Conservation (phyloP, 495 filamentous ascomycete genomes). For the Hyaloscypha hepaticicola region DNA sequence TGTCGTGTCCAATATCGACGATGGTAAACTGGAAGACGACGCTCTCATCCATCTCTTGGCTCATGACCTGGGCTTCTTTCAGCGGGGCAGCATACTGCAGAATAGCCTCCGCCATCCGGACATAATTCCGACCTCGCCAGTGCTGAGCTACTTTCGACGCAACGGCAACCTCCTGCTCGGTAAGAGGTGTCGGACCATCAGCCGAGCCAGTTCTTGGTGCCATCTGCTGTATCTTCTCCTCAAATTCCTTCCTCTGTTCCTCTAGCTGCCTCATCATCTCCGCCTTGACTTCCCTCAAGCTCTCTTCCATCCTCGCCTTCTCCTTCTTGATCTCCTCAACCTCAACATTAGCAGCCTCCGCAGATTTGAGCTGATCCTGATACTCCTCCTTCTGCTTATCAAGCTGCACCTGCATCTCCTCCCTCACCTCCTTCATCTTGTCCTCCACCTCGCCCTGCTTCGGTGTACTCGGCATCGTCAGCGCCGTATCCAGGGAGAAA, state of each 20-base stretch:
- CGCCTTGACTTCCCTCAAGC: slow-evolving; percentile 70
- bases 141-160: slow-evolving; percentile 64
- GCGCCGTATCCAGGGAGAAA: slow-evolving; percentile 89
- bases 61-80: slow-evolving; percentile 98
- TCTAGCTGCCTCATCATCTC: slow-evolving; percentile 83
- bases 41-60: slow-evolving; percentile 90
- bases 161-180: slow-evolving; percentile 65
- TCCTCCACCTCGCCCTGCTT: slow-evolving; percentile 73
- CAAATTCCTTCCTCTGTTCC: slow-evolving; percentile 72
- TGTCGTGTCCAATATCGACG: slow-evolving; percentile 81
- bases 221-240: slow-evolving; percentile 63
- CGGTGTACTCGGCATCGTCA: slow-evolving; percentile 93
- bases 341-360: slow-evolving; percentile 75
- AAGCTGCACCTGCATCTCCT: slow-evolving; percentile 85
- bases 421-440: slow-evolving; percentile 67
- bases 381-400: slow-evolving; percentile 86
- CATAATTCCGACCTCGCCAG: slow-evolving; percentile 84
- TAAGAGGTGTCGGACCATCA: slow-evolving; percentile 54
- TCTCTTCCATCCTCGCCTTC: slow-evolving; percentile 85
- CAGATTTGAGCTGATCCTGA: slow-evolving; percentile 73
- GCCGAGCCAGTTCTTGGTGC: slow-evolving; percentile 51
- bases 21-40: slow-evolving; percentile 95
- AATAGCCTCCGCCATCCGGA: slow-evolving; percentile 92
- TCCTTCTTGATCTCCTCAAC: slow-evolving; percentile 82
- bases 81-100: slow-evolving; percentile 81